These are phyloP conservation scores for Elasticomyces elasticus DNA, from an alignment of 495 filamentous ascomycete species.

Conservation along the genomic window DNA sequence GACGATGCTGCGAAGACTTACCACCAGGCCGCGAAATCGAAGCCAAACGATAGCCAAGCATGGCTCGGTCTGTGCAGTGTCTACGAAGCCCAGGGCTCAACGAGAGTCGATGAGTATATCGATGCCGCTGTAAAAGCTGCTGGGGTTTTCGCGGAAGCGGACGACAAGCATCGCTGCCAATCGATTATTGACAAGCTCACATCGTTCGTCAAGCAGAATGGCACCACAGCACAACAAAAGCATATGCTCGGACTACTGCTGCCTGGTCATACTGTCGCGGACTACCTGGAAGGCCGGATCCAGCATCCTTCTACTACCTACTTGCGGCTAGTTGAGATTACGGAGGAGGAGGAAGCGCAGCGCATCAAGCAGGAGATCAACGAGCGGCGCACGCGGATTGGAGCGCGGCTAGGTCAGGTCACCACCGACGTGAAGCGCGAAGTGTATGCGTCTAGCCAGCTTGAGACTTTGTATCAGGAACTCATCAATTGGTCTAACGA, in stretches of 20 bases:
- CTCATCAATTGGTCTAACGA: slow-evolving; percentile 85
- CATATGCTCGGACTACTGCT: slow-evolving; percentile 64
- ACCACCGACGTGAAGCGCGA: slow-evolving; percentile 80
- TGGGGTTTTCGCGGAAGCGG: slow-evolving; percentile 58
- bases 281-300: slow-evolving; percentile 74
- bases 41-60: slow-evolving; percentile 53
- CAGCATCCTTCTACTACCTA: slow-evolving; percentile 74
- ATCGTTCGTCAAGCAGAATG: slow-evolving; percentile 56
- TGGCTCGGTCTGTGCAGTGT: slow-evolving; percentile 87
- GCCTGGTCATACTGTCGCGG: slow-evolving; percentile 66
- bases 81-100: slow-evolving; percentile 63
- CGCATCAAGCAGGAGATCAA: slow-evolving; percentile 85
- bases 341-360: slow-evolving; percentile 79
- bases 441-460: slow-evolving; percentile 55
- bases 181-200: slow-evolving; percentile 73
- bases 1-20: slow-evolving; percentile 69
- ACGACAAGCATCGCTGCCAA: slow-evolving; percentile 63
- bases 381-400: slow-evolving; percentile 77
- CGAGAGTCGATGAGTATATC: slow-evolving; percentile 64
- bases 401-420: slow-evolving; percentile 71
- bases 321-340: slow-evolving; percentile 69
- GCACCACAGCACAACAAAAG: slow-evolving; percentile 61
- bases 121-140: slow-evolving; percentile 60
- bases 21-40: slow-evolving; percentile 56
- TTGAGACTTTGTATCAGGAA: slow-evolving; percentile 66